phyloP scores from a whole-genome alignment of 352 stramenopile genomes.

The Phytophthora pinifolia region DNA sequence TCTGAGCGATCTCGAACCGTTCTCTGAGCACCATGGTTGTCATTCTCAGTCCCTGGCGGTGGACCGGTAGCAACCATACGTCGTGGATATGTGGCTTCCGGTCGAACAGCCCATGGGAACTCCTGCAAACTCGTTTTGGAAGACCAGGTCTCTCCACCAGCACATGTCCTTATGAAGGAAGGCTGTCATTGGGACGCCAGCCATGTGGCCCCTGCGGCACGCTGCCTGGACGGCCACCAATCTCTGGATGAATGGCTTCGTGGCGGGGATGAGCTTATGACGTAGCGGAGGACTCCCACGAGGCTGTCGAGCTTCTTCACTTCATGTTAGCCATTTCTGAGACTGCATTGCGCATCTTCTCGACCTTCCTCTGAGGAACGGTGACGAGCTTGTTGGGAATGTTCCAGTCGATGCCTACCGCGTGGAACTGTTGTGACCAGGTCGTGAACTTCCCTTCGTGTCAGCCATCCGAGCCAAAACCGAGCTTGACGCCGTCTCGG shows the following conservation, averaged over 20 bases:
- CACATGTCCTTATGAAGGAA: conserved; percentile 2
- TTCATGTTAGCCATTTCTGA: neutral
- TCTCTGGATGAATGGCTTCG: conserved; percentile 6
- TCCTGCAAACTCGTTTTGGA: conserved; percentile 2
- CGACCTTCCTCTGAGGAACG: conserved; percentile 8
- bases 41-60: neutral
- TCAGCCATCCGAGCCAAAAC: conserved; percentile 6
- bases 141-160: conserved; percentile 2
- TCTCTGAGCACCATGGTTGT: conserved; percentile 1
- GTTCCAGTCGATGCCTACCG: conserved; percentile 7
- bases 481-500: conserved; percentile 5
- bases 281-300: neutral
- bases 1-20: no score
- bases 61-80: neutral
- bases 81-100: neutral
- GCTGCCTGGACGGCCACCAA: neutral
- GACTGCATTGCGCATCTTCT: conserved; percentile 1
- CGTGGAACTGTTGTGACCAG: neutral
- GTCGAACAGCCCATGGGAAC: conserved; percentile 1
- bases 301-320: no score
- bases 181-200: neutral
- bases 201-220: no score
- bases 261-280: neutral
- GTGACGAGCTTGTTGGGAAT: neutral
- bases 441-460: conserved; percentile 10